Evolutionary conservation across 106 monocot species (phyloP).

Genomic region (Vanilla planifolia): DNA sequence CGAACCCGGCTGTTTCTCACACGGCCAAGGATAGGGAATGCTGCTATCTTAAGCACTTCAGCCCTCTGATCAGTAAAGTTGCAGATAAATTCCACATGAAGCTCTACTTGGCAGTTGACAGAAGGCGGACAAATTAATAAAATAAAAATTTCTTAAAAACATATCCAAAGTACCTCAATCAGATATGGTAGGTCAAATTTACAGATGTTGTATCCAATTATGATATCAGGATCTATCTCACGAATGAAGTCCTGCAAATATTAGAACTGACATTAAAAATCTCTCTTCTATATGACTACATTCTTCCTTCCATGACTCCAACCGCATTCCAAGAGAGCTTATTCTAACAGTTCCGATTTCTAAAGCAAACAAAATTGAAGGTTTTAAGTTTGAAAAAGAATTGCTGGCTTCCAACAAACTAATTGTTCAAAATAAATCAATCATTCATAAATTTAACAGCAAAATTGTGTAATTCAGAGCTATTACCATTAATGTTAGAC

Average conservation of each 20-base stretch:
- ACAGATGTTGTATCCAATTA: slow-evolving; percentile 99
- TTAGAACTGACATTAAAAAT: background rate
- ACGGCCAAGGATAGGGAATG: slow-evolving; percentile 86
- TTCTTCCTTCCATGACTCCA: too few relatives aligned
- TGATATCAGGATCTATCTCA: slow-evolving; percentile 92
- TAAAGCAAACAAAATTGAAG: too few relatives aligned
- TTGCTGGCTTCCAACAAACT: too few relatives aligned
- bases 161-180: slow-evolving; percentile 57
- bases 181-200: slow-evolving; percentile 99
- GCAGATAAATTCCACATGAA: slow-evolving; percentile 1
- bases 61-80: slow-evolving; percentile 64
- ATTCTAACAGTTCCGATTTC: too few relatives aligned
- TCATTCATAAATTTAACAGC: too few relatives aligned
- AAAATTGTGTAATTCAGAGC: too few relatives aligned
- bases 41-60: slow-evolving; percentile 82
- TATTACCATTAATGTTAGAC: too few relatives aligned
- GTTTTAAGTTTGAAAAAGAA: too few relatives aligned
- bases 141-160: background rate
- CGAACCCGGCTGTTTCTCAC: slow-evolving; percentile 91
- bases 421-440: too few relatives aligned
- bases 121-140: background rate
- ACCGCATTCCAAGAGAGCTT: too few relatives aligned
- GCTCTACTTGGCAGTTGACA: too few relatives aligned
- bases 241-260: slow-evolving; percentile 89
- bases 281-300: too few relatives aligned